phyloP scores from a whole-genome alignment of 306 rosid species.

The Castanea sativa region DNA sequence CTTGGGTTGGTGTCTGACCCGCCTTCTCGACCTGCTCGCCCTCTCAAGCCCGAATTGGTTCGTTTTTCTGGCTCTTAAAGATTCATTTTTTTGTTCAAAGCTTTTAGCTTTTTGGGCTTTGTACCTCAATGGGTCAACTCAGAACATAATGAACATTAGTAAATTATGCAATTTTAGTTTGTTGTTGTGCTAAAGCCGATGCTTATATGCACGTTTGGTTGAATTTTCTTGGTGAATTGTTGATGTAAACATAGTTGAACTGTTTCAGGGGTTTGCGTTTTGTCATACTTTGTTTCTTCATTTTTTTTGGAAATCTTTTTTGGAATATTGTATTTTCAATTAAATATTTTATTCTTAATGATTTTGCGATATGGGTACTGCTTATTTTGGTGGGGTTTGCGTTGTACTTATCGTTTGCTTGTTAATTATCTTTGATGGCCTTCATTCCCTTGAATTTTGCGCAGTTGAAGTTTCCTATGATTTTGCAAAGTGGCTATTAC shows the following conservation, averaged over 20 bases:
- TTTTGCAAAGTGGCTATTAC: background rate
- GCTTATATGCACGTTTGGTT: constrained; percentile 12
- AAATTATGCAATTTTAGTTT: background rate
- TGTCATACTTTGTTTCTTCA: background rate
- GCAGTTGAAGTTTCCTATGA: background rate
- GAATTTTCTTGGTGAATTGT: background rate
- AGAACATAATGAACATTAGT: background rate
- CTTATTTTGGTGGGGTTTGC: background rate
- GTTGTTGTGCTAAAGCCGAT: background rate
- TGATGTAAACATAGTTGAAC: background rate
- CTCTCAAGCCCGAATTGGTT: constrained; percentile 57
- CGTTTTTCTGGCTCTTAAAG: background rate
- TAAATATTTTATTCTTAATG: background rate
- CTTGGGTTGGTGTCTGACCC: constrained; percentile 48
- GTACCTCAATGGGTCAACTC: background rate
- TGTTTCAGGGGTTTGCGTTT: background rate
- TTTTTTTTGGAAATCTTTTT: background rate
- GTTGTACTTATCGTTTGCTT: background rate
- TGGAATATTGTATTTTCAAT: no score
- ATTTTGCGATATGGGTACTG: background rate
- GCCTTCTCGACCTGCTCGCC: constrained; percentile 38
- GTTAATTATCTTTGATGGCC: background rate
- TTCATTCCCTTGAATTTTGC: background rate
- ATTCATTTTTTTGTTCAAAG: background rate
- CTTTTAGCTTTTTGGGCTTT: background rate